Evolutionary conservation across 805 yeast genomes (phyloP).

Genomic region (Hanseniaspora taiwanica): DNA sequence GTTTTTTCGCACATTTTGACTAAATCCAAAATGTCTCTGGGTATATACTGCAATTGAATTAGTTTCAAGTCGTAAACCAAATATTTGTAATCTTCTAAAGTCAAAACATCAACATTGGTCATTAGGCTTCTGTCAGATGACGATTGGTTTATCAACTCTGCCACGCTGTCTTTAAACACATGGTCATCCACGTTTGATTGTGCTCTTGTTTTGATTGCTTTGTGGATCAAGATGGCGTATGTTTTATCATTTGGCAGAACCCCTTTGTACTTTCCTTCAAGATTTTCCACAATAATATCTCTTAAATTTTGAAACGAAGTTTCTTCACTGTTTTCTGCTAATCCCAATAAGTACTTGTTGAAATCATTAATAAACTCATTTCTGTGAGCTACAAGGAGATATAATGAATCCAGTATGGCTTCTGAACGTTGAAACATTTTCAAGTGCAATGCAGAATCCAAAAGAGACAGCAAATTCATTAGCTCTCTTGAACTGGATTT

Average conservation of each 20-base stretch:
- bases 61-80: constrained; percentile 24
- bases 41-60: constrained; percentile 20
- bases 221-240: constrained; percentile 43
- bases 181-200: constrained; percentile 7
- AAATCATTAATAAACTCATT: constrained; percentile 49
- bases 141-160: constrained; percentile 11
- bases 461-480: constrained; percentile 57
- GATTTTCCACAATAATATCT: constrained; percentile 26
- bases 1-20: constrained; percentile 6
- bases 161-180: constrained; percentile 5
- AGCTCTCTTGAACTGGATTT: constrained; percentile 33
- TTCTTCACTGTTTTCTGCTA: constrained; percentile 8
- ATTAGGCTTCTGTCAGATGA: constrained; percentile 12
- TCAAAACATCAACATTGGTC: constrained; percentile 17
- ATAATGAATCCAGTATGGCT: constrained; percentile 48
- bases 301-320: constrained; percentile 28
- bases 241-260: constrained; percentile 41
- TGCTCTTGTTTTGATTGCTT: constrained; percentile 21
- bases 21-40: constrained; percentile 13
- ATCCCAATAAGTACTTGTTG: constrained; percentile 42
- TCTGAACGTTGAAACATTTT: constrained; percentile 59
- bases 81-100: constrained; percentile 21
- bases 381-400: constrained; percentile 31
- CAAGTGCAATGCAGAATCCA: constrained; percentile 65
- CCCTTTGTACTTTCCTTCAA: constrained; percentile 26